phyloP scores from a whole-genome alignment of 768 basidiomycete species.

The Russula abietina region DNA sequence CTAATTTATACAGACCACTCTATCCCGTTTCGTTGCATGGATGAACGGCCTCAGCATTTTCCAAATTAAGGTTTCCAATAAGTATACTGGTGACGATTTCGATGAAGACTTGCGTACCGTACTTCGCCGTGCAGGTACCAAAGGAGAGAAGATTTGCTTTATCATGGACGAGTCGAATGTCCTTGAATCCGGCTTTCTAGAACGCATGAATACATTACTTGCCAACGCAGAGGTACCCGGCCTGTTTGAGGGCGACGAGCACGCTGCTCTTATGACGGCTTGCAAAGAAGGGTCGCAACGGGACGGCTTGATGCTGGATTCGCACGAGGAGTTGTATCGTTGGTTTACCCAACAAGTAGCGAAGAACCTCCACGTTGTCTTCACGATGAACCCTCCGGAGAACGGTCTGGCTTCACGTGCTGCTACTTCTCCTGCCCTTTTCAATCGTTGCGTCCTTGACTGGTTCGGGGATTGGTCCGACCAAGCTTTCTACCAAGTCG shows the following conservation, averaged over 20 bases:
- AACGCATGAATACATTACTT: conserved; percentile 98
- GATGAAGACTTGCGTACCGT: conserved; percentile 96
- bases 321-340: conserved; percentile 92
- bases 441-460: conserved; percentile 98
- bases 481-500: conserved; percentile 97
- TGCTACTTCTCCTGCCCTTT: conserved; percentile 94
- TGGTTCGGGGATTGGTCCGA: conserved; percentile 99
- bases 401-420: conserved; percentile 93
- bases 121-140: conserved; percentile 91
- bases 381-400: conserved; percentile 98
- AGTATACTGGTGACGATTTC: conserved; percentile 97
- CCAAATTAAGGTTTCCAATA: conserved; percentile 99
- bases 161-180: conserved; percentile 99
- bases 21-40: conserved; percentile 99
- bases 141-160: conserved; percentile 98
- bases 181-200: conserved; percentile 96
- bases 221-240: conserved; percentile 99
- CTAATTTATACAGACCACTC: conserved; percentile 64
- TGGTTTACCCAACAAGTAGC: conserved; percentile 99
- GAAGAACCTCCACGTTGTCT: conserved; percentile 96
- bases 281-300: conserved; percentile 99
- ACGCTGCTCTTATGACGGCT: conserved; percentile 96
- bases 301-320: conserved; percentile 96
- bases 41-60: conserved; percentile 99
- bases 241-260: conserved; percentile 99